Base-by-base conservation (phyloP, 2,329 filamentous ascomycete genomes). In the Aspergillus quadricinctus region DNA sequence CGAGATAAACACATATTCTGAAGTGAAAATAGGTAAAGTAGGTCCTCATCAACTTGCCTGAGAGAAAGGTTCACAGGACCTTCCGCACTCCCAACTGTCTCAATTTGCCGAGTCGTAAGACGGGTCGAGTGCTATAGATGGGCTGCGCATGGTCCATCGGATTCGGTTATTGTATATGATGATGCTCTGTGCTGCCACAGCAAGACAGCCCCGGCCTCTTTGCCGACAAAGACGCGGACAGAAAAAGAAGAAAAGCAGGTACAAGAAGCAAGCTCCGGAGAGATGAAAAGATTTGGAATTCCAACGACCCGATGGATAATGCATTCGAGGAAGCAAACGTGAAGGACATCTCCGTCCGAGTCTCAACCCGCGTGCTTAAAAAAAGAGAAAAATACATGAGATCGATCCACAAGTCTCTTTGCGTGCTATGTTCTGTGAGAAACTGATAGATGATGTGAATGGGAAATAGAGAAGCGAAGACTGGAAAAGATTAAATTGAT, bases 191-290 rank as follows among this genome's bases (percentile, higher is more conserved):
- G 14, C 31, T 37, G 31, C 31, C 31, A 14, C 31, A 14, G 14
- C 31, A 37, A 37, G 31, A 37, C 61, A 67, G 64, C 59, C 59
- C 63, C 48, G 52, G 41, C 28, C 27, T 48, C 50, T 49, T 52
- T 61, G 31, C 19, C 28, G 45, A 54, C 52, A 56, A 57, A 50
- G 57, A 57, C 53, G 55, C 52, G 52, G 58, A 60, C 51, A 58
- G 53, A 29, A 56, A 54, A 57, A 60, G 37, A 41, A 53, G 60
- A 35, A 35, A 56, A 52, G 35, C 48, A 45, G 49, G 28, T 40
- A 49, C 35, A 46, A 52, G 56, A 58, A 43, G 40, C 40, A n/a
- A n/a, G n/a, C n/a, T 21, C n/a, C n/a, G 40, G 3, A 43, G 40
- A 43, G 40, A 43, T 43, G n/a, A 19, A 21, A 19, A 43, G 8